Percentiles rank a stretch among this genome's conserved stretches.
Conservation (phyloP, 2,329 filamentous ascomycete genomes). For the Aspergillus brasiliensis region DNA sequence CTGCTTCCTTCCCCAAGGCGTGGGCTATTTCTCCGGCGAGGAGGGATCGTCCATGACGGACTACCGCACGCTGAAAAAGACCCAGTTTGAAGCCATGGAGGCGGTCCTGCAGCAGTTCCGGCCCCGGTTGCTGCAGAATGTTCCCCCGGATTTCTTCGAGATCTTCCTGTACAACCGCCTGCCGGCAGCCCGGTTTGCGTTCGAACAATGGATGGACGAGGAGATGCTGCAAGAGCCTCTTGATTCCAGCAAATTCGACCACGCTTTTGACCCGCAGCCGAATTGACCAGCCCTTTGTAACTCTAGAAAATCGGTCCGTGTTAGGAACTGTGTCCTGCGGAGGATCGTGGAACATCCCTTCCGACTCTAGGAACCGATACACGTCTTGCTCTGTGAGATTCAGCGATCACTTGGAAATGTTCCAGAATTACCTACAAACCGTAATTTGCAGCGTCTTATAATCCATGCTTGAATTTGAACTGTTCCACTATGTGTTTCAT, state of each 20-base stretch:
- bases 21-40: constrained; percentile 1
- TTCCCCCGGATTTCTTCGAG: constrained; percentile 10
- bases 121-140: not conserved
- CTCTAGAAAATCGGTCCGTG: too few species aligned
- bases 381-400: too few species aligned
- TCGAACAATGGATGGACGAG: constrained; percentile 10
- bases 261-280: constrained; percentile 1
- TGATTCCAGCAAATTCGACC: constrained; percentile 7
- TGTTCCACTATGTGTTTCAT: too few species aligned
- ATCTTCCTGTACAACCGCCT: constrained; percentile 12
- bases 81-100: constrained; percentile 6
- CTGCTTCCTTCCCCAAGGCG: constrained; percentile 13
- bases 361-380: too few species aligned
- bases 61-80: constrained; percentile 9
- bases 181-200: not conserved
- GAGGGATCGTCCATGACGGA: constrained; percentile 8
- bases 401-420: too few species aligned
- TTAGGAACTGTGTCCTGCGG: too few species aligned
- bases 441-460: too few species aligned
- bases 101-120: constrained; percentile 4
- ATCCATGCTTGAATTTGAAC: too few species aligned
- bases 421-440: too few species aligned
- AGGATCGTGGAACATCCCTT: too few species aligned
- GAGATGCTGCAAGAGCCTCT: constrained; percentile 10
- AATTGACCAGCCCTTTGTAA: too few species aligned